Percentiles rank a stretch among this genome's conserved stretches.
Conservation (phyloP, 169 alveolate genomes). For the Plasmodium cynomolgi region DNA sequence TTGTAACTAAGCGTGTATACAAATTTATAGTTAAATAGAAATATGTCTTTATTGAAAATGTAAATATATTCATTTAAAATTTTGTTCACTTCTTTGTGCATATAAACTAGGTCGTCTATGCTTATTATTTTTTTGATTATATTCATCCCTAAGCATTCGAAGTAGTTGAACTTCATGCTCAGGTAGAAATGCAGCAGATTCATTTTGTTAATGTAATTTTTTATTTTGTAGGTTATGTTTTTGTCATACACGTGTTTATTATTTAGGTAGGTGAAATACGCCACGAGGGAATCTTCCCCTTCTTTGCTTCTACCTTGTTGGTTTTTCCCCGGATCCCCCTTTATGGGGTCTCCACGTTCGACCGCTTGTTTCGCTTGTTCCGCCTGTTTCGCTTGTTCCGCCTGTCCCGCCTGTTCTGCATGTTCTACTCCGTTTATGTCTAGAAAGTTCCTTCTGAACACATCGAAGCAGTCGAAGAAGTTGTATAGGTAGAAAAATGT, state of each 20-base stretch:
- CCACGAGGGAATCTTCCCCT: neutral
- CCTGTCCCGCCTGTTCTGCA: neutral
- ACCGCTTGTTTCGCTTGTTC: too few species aligned
- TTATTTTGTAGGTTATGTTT: slow-evolving; percentile 30
- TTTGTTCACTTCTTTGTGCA: slow-evolving; percentile 64
- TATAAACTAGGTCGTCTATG: slow-evolving; percentile 51
- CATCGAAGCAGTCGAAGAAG: slow-evolving; percentile 38
- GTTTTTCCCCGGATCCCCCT: neutral
- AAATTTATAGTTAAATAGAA: slow-evolving; percentile 68
- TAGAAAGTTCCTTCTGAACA: slow-evolving; percentile 39
- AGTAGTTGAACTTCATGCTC: slow-evolving; percentile 37
- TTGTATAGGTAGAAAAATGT: slow-evolving; percentile 41
- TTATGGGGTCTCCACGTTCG: neutral
- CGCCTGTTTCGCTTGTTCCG: neutral
- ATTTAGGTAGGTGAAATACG: neutral
- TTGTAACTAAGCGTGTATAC: slow-evolving; percentile 52
- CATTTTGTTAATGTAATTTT: slow-evolving; percentile 39
- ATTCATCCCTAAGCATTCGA: slow-evolving; percentile 57
- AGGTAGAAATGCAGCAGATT: slow-evolving; percentile 14
- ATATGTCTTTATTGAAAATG: slow-evolving; percentile 57
- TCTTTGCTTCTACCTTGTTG: neutral
- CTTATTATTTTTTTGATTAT: slow-evolving; percentile 69
- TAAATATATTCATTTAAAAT: slow-evolving; percentile 63
- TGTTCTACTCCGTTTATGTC: slow-evolving; percentile 28
- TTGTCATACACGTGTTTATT: slow-evolving; percentile 34